Conservation (phyloP, 345 rosid species). For the Populus euphratica region DNA sequence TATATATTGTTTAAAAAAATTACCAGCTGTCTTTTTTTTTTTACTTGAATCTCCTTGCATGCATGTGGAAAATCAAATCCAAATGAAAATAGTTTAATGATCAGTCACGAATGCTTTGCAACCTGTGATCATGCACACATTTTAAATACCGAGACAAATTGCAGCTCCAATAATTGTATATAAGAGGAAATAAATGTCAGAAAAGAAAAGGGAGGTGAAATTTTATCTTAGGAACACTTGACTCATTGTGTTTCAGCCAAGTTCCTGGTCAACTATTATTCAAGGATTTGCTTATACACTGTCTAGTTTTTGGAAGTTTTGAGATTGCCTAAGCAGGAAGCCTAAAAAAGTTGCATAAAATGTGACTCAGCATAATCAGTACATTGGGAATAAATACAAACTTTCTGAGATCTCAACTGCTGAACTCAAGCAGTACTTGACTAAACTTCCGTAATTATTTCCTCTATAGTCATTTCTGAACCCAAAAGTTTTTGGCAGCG, state of each 20-base stretch:
- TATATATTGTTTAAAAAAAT: too few relatives aligned
- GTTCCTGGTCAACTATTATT: conserved; percentile 33
- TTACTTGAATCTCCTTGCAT: background rate
- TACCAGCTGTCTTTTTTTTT: background rate
- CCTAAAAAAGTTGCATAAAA: conserved; percentile 28
- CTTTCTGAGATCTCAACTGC: conserved; percentile 18
- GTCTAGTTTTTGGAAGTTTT: conserved; percentile 14
- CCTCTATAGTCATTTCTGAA: conserved; percentile 14
- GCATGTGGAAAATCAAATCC: background rate
- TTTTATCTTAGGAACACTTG: conserved; percentile 17
- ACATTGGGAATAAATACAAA: conserved; percentile 25
- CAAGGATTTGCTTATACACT: conserved; percentile 33
- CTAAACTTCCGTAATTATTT: conserved; percentile 16
- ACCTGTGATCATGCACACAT: background rate
- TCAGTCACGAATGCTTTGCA: too few relatives aligned
- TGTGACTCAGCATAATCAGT: conserved; percentile 13
- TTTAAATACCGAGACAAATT: background rate
- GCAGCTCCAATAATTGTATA: background rate
- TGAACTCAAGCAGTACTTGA: conserved; percentile 12
- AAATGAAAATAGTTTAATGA: background rate
- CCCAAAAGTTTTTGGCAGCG: conserved; percentile 5
- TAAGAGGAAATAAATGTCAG: background rate
- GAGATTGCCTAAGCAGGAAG: conserved; percentile 19
- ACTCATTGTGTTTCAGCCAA: conserved; percentile 27
- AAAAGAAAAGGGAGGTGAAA: background rate